Evolutionary conservation across 768 basidiomycete genomes (phyloP).

Genomic region (Russula sp.): DNA sequence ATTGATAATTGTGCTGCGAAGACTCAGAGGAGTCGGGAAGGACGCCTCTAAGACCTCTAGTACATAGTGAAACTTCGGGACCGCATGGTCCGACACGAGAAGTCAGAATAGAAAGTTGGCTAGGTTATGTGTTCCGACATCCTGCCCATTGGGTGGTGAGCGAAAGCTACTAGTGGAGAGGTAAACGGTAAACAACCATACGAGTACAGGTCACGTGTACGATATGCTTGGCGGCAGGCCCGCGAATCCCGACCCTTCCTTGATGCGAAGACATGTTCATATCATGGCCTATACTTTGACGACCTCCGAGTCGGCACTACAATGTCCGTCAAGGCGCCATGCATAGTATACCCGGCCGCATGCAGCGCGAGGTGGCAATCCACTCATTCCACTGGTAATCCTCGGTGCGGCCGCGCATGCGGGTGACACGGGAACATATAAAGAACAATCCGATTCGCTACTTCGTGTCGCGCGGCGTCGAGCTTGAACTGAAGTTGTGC

Average conservation of each 20-base stretch:
- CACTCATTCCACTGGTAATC: too few species aligned
- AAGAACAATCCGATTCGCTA: conserved; percentile 99
- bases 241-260: conserved; percentile 26
- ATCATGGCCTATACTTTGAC: conserved; percentile 80
- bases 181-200: too few species aligned
- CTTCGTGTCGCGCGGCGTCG: conserved; percentile 86
- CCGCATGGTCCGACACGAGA: too few species aligned
- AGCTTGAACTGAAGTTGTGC: conserved; percentile 83
- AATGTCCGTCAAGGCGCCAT: conserved; percentile 72
- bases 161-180: too few species aligned
- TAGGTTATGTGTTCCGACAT: too few species aligned
- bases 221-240: too few species aligned
- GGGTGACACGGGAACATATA: conserved; percentile 89
- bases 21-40: background rate
- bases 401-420: conserved; percentile 71
- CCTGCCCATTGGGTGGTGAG: too few species aligned
- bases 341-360: conserved; percentile 55
- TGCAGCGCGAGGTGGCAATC: conserved; percentile 57
- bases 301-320: conserved; percentile 75
- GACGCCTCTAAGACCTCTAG: too few species aligned
- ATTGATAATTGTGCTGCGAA: background rate
- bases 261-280: conserved; percentile 90
- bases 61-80: too few species aligned
- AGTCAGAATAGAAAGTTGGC: too few species aligned
- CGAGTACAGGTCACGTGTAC: too few species aligned